Conservation (phyloP, 2,329 filamentous ascomycete genomes). For the Arthroderma sp. region DNA sequence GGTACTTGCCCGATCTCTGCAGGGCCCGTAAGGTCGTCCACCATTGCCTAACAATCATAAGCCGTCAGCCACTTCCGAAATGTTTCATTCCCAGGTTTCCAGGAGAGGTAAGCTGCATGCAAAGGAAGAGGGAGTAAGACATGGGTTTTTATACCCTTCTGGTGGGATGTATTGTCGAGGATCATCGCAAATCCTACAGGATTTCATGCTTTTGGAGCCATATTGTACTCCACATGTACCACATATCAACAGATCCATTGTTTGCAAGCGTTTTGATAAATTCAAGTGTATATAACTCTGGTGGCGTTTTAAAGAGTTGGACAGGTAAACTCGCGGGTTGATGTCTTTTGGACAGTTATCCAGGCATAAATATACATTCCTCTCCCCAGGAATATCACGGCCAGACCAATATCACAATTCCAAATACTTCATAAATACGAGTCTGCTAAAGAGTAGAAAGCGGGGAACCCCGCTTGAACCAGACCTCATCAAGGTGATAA, state of each 20-base stretch:
- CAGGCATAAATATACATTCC: too few species aligned
- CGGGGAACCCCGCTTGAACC: too few species aligned
- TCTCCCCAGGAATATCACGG: too few species aligned
- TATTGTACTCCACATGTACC: slow-evolving; percentile 18
- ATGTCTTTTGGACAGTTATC: too few species aligned
- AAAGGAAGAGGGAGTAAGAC: not conserved
- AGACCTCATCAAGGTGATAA: too few species aligned
- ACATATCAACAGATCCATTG: slow-evolving; percentile 17
- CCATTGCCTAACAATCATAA: slow-evolving; percentile 14
- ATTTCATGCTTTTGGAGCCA: slow-evolving; percentile 9
- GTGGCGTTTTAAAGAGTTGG: too few species aligned
- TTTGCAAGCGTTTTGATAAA: too few species aligned
- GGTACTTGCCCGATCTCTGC: slow-evolving; percentile 12
- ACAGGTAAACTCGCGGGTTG: too few species aligned
- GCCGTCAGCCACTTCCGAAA: not conserved
- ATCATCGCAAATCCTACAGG: slow-evolving; percentile 21
- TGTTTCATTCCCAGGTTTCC: not conserved
- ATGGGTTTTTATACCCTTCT: slow-evolving; percentile 13
- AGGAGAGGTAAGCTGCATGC: not conserved
- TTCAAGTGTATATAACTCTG: too few species aligned
- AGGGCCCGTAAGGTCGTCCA: slow-evolving; percentile 19
- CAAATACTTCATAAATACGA: too few species aligned
- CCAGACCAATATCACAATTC: too few species aligned
- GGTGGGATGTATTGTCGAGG: slow-evolving; percentile 19
- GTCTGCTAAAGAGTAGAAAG: too few species aligned